Evolutionary conservation across 169 alveolate genomes (phyloP), one percentile per base, ranked within the genome.

Genomic region (Cryptosporidium sp.): DNA sequence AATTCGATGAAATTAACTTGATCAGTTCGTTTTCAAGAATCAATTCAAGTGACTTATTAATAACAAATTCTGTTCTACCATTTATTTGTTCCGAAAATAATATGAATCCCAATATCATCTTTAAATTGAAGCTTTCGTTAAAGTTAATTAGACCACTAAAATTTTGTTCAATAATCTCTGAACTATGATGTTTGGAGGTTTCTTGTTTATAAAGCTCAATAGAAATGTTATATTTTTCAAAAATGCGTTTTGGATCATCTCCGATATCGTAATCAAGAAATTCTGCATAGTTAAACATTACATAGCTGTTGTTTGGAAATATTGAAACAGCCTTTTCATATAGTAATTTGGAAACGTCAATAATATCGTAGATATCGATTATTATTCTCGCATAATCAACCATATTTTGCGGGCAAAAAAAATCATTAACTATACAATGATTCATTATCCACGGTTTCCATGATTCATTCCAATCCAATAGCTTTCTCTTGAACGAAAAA

Each of bases 301-400:
- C 89, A 18, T 80, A 80, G 14, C 69, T 29, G 39, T 65, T 80
- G 3, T 41, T 65, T 6, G 75, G 74, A 41, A 39, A 80, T 26
- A 80, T 37, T 39, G 62, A 59, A 61, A 80, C 43, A 12, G 89
- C 89, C n/a, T 62, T 80, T 43, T 80, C 75, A 62, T 80, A 80
- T 26, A 80, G 12, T 18, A 80, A 33, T 43, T 35, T 39, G 3
- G 89, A 62, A 21, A 80, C 89, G 8, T 80, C 89, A 59, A 62
- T 65, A 23, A 80, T 45, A 43, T 65, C 45, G n/a, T 80, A 80
- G 9, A 80, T 80, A 35, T 80, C 89, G 23, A 80, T 62, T 2
- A 80, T 80, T 39, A 26, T 80, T 65, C 89, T 80, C 21, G 89
- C 89, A 41, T 80, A 80, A 65, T 80, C 89, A 23, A 80, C 89